A percentile compares a stretch with the other conserved stretches of the same genome.
Evolutionary conservation across 148 eudicot genomes (phyloP).

Genomic region (Cornus florida): DNA sequence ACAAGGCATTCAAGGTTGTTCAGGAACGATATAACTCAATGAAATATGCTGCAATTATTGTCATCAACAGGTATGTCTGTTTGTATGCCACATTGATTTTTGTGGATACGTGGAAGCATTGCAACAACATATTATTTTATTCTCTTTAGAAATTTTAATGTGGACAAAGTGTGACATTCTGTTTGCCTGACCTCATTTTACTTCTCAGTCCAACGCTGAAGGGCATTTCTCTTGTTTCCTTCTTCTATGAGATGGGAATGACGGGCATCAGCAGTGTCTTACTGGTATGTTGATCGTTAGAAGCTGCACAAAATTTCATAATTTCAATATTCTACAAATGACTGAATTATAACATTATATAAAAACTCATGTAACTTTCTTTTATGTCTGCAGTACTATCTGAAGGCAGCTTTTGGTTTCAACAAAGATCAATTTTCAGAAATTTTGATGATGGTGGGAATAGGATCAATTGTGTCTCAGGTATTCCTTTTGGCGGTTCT

Average conservation of each 20-base stretch:
- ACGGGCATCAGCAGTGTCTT: slow-evolving; percentile 73
- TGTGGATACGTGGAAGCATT: not conserved
- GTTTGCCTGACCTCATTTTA: slow-evolving; percentile 6
- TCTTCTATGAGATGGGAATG: slow-evolving; percentile 88
- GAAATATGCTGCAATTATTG: slow-evolving; percentile 63
- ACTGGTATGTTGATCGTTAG: slow-evolving; percentile 43
- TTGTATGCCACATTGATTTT: not conserved
- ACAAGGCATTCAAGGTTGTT: slow-evolving; percentile 41
- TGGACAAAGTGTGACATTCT: not conserved
- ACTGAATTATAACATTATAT: not conserved
- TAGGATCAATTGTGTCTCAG: slow-evolving; percentile 89
- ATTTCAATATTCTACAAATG: not conserved
- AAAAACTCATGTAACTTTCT: not conserved
- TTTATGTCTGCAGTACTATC: slow-evolving; percentile 62
- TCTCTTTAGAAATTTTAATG: not conserved
- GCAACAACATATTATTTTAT: not conserved
- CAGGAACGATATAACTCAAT: slow-evolving; percentile 58
- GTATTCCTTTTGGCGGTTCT: slow-evolving; percentile 27
- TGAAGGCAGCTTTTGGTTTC: slow-evolving; percentile 85
- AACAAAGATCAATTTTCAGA: slow-evolving; percentile 85
- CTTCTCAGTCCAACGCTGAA: slow-evolving; percentile 56
- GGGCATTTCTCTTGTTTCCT: slow-evolving; percentile 60
- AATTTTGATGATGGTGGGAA: slow-evolving; percentile 76
- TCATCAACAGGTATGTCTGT: slow-evolving; percentile 53
- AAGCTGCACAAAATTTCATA: not conserved